These are phyloP conservation scores for Epichloe coenophiala DNA, from an alignment of 2,329 filamentous ascomycete species.

Conservation along the genomic window DNA sequence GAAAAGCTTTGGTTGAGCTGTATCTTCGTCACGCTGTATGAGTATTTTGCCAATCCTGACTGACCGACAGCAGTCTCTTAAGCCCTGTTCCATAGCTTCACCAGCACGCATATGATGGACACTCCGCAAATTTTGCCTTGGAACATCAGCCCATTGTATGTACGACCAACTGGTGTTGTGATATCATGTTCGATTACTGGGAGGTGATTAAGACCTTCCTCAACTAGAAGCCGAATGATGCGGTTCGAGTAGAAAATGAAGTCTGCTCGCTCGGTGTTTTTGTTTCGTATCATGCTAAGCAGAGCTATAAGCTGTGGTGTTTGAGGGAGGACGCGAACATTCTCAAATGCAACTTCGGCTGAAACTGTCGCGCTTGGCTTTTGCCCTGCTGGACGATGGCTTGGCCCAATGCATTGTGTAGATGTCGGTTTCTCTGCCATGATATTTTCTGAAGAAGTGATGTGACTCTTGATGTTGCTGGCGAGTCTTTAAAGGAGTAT, in stretches of 20 bases:
- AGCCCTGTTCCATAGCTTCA: constrained; percentile 95
- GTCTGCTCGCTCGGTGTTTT: constrained; percentile 78
- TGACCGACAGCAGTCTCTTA: constrained; percentile 93
- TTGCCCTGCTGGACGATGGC: constrained; percentile 61
- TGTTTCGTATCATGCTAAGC: constrained; percentile 85
- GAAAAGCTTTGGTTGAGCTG: constrained; percentile 79
- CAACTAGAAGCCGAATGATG: constrained; percentile 90
- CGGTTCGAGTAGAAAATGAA: constrained; percentile 99
- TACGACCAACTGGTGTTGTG: constrained; percentile 77
- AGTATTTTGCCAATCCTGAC: constrained; percentile 97
- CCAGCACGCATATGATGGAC: constrained; percentile 98
- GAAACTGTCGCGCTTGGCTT: constrained; percentile 86
- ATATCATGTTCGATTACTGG: constrained; percentile 81
- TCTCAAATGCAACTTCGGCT: constrained; percentile 64
- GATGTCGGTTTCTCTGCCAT: constrained; percentile 10
- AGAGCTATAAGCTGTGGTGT: constrained; percentile 95
- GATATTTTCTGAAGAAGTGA: background rate
- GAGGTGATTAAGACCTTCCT: constrained; percentile 93
- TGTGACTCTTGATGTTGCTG: no score
- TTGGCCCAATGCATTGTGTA: constrained; percentile 61
- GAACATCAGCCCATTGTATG: constrained; percentile 85
- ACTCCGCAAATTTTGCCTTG: constrained; percentile 98
- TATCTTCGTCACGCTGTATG: constrained; percentile 92
- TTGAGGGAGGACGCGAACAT: constrained; percentile 83
- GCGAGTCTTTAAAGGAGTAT: no score